Evolutionary conservation across 148 eudicot species (phyloP).

Genomic region (Amaranthus cruentus): DNA sequence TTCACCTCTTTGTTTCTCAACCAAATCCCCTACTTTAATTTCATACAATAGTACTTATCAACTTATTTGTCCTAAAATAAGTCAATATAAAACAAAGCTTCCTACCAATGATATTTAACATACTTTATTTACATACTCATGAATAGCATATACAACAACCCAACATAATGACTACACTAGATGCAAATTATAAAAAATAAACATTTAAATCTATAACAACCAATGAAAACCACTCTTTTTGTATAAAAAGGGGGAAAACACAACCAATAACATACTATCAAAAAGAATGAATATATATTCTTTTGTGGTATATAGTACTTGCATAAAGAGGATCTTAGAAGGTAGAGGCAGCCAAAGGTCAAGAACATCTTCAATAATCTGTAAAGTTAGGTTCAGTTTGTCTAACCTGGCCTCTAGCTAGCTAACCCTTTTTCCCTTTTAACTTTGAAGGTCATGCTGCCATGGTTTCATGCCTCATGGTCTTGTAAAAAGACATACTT

Average conservation of each 20-base stretch:
- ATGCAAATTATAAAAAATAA: too few species aligned
- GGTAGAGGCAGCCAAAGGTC: constrained; percentile 19
- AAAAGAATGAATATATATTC: neutral
- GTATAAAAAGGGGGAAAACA: neutral
- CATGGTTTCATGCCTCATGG: too few species aligned
- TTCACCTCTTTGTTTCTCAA: too few species aligned
- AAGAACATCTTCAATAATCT: neutral
- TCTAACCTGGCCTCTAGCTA: neutral
- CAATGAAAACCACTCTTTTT: neutral
- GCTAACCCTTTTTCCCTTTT: too few species aligned
- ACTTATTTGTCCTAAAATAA: too few species aligned
- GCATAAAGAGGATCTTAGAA: neutral
- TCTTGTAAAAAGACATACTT: too few species aligned
- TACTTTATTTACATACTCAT: too few species aligned
- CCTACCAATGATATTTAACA: too few species aligned
- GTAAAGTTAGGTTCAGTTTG: constrained; percentile 3
- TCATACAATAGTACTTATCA: too few species aligned
- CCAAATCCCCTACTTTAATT: too few species aligned
- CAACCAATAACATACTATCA: neutral
- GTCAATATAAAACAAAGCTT: too few species aligned
- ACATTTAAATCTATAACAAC: neutral
- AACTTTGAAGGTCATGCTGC: neutral
- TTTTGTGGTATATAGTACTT: neutral
- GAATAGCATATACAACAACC: neutral
- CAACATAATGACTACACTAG: too few species aligned